These are phyloP conservation scores for Coniochaeta prunicola DNA, from an alignment of 2,329 filamentous ascomycete genomes.

Conservation along the genomic window DNA sequence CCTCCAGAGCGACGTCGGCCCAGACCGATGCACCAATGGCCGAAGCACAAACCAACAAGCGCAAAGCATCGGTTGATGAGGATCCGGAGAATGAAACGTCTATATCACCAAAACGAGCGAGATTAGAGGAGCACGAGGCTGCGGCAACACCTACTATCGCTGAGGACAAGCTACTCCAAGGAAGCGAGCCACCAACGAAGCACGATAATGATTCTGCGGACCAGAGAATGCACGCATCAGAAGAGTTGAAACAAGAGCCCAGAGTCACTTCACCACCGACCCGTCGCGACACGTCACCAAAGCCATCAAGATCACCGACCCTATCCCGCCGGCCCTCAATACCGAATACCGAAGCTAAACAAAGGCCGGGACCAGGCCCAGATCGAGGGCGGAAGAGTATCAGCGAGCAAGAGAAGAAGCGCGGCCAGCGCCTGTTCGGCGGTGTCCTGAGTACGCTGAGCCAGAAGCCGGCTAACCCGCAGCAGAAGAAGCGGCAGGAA, in stretches of 20 bases:
- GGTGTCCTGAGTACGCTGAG: conserved; percentile 71
- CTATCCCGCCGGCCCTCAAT: not conserved
- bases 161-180: not conserved
- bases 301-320: not conserved
- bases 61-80: not conserved
- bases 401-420: conserved; percentile 70
- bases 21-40: not conserved
- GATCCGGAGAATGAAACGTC: not conserved
- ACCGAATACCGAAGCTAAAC: not conserved
- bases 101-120: not conserved
- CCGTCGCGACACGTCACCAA: not conserved
- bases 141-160: not conserved
- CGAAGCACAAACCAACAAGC: not conserved
- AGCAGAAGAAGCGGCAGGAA: conserved; percentile 65
- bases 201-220: not conserved
- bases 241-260: not conserved
- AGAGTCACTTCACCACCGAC: not conserved
- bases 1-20: not conserved
- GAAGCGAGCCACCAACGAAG: not conserved
- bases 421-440: conserved; percentile 80
- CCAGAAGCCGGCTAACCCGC: conserved; percentile 51
- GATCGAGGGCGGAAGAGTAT: not conserved
- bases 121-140: not conserved
- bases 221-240: not conserved
- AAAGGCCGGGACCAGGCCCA: not conserved